A percentile compares a stretch with the other conserved stretches of the same genome.
These are phyloP conservation scores for Suillus clintonianus DNA, from an alignment of 768 basidiomycete species.

Conservation along the genomic window DNA sequence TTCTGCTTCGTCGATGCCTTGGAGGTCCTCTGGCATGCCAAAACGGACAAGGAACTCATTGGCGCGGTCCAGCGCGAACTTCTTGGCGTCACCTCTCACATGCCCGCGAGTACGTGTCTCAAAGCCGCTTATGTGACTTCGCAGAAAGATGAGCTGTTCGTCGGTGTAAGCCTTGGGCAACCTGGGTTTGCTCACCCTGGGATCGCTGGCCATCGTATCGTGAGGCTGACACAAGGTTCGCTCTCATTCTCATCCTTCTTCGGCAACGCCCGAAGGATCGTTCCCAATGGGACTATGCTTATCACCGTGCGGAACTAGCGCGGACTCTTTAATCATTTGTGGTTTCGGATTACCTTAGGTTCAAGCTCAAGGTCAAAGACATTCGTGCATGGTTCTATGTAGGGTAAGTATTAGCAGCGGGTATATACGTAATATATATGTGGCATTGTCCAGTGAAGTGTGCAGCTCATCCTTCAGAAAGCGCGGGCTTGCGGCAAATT, in stretches of 20 bases:
- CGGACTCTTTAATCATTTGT: not conserved
- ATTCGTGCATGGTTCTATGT: not conserved
- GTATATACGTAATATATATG: constrained; percentile 1
- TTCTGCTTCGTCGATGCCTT: constrained; percentile 57
- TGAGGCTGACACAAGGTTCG: constrained; percentile 8
- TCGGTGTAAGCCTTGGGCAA: constrained; percentile 66
- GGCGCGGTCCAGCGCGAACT: constrained; percentile 64
- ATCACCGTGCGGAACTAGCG: not conserved
- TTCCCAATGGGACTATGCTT: constrained; percentile 16
- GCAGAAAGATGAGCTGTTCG: constrained; percentile 61
- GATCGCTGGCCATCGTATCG: constrained; percentile 49
- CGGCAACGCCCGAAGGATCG: constrained; percentile 29
- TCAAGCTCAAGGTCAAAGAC: not conserved
- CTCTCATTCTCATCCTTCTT: constrained; percentile 3
- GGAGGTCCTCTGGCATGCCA: constrained; percentile 56
- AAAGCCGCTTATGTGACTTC: constrained; percentile 54
- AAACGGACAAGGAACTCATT: constrained; percentile 61
- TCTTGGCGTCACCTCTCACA: constrained; percentile 68
- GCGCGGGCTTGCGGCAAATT: constrained; percentile 53
- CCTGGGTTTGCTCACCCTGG: constrained; percentile 66
- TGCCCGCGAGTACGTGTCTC: constrained; percentile 60
- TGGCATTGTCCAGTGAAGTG: not conserved
- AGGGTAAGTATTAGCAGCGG: not conserved
- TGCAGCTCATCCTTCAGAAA: constrained; percentile 5
- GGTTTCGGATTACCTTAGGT: not conserved